Conservation (phyloP, 306 rosid genomes). For the Amphicarpaea edgeworthii region DNA sequence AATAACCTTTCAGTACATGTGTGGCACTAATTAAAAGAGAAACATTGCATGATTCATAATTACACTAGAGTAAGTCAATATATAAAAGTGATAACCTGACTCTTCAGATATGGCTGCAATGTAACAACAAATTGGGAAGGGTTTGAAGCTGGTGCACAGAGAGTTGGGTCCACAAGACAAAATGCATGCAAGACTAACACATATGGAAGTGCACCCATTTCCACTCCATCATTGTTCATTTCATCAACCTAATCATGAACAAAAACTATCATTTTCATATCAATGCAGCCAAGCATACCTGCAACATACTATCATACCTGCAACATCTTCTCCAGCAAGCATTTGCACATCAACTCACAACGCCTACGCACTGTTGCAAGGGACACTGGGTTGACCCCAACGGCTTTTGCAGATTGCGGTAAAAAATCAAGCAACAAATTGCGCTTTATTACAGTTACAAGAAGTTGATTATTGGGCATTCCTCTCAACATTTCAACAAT, state of each 20-base stretch:
- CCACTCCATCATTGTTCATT: slow-evolving; percentile 72
- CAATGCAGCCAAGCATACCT: slow-evolving; percentile 13
- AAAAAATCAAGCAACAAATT: slow-evolving; percentile 96
- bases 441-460: slow-evolving; percentile 88
- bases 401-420: slow-evolving; percentile 91
- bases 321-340: slow-evolving; percentile 91
- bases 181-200: slow-evolving; percentile 91
- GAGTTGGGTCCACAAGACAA: slow-evolving; percentile 91
- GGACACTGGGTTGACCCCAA: slow-evolving; percentile 80
- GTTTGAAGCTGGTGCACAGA: slow-evolving; percentile 92
- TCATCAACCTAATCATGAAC: slow-evolving; percentile 82
- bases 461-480: slow-evolving; percentile 87
- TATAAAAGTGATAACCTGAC: slow-evolving; percentile 68
- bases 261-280: slow-evolving; percentile 36
- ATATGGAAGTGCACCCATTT: slow-evolving; percentile 80
- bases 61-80: slow-evolving; percentile 36
- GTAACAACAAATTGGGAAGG: slow-evolving; percentile 97
- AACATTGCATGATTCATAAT: slow-evolving; percentile 13
- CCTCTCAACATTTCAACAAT: slow-evolving; percentile 88
- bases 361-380: slow-evolving; percentile 90
- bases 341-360: slow-evolving; percentile 98
- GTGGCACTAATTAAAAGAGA: slow-evolving; percentile 13
- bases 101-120: slow-evolving; percentile 94
- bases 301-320: slow-evolving; percentile 62
- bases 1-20: slow-evolving; percentile 10